Base-by-base conservation (phyloP, 140 eudicot species). In the Ambrosia hybrid region DNA sequence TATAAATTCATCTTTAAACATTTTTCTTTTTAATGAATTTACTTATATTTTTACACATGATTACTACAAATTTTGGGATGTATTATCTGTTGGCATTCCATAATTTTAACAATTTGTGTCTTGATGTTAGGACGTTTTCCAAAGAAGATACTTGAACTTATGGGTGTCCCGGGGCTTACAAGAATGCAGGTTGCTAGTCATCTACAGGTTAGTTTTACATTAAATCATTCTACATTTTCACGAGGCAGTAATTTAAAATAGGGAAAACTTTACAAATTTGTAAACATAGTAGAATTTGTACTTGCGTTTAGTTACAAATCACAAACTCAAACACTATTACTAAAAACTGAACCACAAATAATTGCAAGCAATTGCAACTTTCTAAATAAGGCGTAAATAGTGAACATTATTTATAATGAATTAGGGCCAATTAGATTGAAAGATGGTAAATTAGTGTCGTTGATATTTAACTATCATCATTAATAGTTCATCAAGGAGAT, bases 111-210 rank as follows among this genome's bases (percentile, higher is more conserved):
- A 1, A 3, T 65, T 26, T 64, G 41, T 64, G 46, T 75, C 21
- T 33, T 45, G 8, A 41, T 75, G 56, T 39, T 68, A 87, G 89
- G 76, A 39, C 84, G 91, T 51, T 81, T 43, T 37, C 88, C 91
- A 0, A 81, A 78, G 74, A 78, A 72, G 67, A 83, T 86, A 67
- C 84, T 81, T 11, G 60, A 78, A 14, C 78, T 57, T 30, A 83
- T 86, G 88, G 82, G 62, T 57, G 86, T 83, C 34, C 88, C 86
- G 33, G 88, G 88, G 6, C 81, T 86, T 46, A 86, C 91, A 2
- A 75, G 84, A 67, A 83, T 78, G 86, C 91, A 86, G 60, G 88
- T 86, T 55, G 86, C 90, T 43, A 85, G 90, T 46, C 87, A 82
- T 75, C 87, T 85, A 1, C 90, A 85, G 90, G 90, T 85, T 72